Conservation (phyloP, 495 filamentous ascomycete genomes). For the Parmelia sp. region DNA sequence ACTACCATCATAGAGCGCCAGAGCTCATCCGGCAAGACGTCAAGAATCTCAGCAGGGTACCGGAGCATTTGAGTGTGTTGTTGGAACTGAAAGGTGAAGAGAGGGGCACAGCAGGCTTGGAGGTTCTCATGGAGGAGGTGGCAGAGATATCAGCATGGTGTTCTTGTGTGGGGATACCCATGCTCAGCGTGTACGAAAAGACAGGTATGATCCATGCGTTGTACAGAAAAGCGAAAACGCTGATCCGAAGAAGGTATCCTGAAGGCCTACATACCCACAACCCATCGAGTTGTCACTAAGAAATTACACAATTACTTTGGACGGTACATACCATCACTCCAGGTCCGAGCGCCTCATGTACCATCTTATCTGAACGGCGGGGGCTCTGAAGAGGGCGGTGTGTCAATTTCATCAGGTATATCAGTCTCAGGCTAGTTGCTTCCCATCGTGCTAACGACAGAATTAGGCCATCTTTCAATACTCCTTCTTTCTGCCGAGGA, state of each 20-base stretch:
- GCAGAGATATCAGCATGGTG: conserved; percentile 89
- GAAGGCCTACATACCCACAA: conserved; percentile 73
- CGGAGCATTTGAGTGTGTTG: conserved; percentile 82
- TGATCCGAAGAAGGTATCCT: conserved; percentile 56
- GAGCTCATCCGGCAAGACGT: conserved; percentile 87
- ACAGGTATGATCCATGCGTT: conserved; percentile 53
- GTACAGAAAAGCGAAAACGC: conserved; percentile 10
- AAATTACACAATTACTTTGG: conserved; percentile 84
- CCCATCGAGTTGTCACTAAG: conserved; percentile 63
- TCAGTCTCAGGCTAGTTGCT: conserved; percentile 7
- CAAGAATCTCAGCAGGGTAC: conserved; percentile 60
- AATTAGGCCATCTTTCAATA: conserved; percentile 56
- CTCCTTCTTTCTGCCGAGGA: conserved; percentile 85
- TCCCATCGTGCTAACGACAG: conserved; percentile 16
- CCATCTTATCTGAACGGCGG: conserved; percentile 44
- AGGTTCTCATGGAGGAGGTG: conserved; percentile 79
- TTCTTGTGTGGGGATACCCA: conserved; percentile 74
- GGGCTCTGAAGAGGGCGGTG: conserved; percentile 10
- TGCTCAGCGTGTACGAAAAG: conserved; percentile 84
- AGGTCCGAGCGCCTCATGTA: conserved; percentile 69
- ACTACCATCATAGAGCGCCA: conserved; percentile 90
- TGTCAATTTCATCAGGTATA: background rate
- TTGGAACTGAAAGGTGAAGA: conserved; percentile 67
- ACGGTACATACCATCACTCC: conserved; percentile 54
- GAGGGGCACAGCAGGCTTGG: conserved; percentile 58